These are phyloP conservation scores for Mrakiaceae sp. DNA, from an alignment of 1,284 basidiomycete genomes.

Conservation along the genomic window DNA sequence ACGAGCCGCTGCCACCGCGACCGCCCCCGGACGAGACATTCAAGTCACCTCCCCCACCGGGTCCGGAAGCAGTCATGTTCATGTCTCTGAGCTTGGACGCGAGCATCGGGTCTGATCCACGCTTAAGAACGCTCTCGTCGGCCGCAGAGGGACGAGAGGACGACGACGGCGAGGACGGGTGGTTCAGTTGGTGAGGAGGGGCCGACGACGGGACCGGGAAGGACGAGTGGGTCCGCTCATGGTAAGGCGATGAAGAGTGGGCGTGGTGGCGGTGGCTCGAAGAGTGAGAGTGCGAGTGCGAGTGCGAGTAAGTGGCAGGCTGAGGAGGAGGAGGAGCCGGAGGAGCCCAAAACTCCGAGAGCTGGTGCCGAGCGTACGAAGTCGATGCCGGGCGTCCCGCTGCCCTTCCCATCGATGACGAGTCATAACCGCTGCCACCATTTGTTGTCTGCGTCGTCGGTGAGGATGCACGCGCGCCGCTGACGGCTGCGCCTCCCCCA, in stretches of 20 bases:
- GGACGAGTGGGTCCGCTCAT: conserved; percentile 16
- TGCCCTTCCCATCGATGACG: background rate
- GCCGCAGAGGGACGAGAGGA: conserved; percentile 48
- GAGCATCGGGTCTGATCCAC: conserved; percentile 75
- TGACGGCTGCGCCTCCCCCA: too few species aligned
- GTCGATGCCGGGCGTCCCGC: background rate
- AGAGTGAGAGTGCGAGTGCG: conserved; percentile 9
- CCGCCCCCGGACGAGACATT: too few species aligned
- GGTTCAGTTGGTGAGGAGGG: background rate
- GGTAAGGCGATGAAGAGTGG: conserved; percentile 27
- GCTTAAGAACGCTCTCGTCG: conserved; percentile 64
- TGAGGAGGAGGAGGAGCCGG: background rate
- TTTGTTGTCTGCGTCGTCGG: too few species aligned
- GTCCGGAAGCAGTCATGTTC: conserved; percentile 22
- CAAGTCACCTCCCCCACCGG: too few species aligned
- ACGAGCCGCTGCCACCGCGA: conserved; percentile 50
- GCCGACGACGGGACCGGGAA: conserved; percentile 22
- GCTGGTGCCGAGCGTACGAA: conserved; percentile 3
- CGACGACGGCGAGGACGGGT: conserved; percentile 37
- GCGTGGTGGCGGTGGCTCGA: conserved; percentile 1
- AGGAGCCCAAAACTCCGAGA: conserved; percentile 11
- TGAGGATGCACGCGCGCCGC: too few species aligned
- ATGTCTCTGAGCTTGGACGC: conserved; percentile 71
- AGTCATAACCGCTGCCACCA: too few species aligned
- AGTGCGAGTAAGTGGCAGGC: background rate